Evolutionary conservation across 2,329 filamentous ascomycete genomes (phyloP).

Genomic region (Colletotrichum spaethianum): DNA sequence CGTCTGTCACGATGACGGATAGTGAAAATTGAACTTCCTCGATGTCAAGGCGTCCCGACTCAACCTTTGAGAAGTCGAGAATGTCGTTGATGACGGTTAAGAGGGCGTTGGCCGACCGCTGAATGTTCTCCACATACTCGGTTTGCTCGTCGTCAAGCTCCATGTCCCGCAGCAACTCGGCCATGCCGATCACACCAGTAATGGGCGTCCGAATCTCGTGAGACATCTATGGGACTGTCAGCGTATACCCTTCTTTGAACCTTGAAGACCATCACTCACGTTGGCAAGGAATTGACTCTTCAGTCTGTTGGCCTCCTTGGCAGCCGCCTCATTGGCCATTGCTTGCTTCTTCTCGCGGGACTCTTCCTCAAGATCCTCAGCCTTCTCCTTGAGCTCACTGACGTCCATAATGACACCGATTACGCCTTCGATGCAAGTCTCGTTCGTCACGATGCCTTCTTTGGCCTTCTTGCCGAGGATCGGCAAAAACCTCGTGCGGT

Average conservation of each 20-base stretch:
- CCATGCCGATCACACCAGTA: slow-evolving; percentile 85
- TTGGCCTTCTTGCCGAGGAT: slow-evolving; percentile 70
- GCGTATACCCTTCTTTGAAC: not conserved
- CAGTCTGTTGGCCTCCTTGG: slow-evolving; percentile 84
- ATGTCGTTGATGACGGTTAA: slow-evolving; percentile 94
- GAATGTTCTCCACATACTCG: slow-evolving; percentile 84
- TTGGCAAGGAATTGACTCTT: slow-evolving; percentile 87
- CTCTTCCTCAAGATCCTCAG: slow-evolving; percentile 73
- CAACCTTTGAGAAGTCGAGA: slow-evolving; percentile 89
- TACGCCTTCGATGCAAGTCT: slow-evolving; percentile 75
- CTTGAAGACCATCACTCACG: slow-evolving; percentile 45
- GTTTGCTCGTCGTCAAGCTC: slow-evolving; percentile 78
- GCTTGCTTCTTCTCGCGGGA: slow-evolving; percentile 79
- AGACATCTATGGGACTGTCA: slow-evolving; percentile 69
- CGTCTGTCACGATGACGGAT: slow-evolving; percentile 81
- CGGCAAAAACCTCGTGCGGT: slow-evolving; percentile 79
- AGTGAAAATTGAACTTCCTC: slow-evolving; percentile 87
- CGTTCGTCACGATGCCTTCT: slow-evolving; percentile 61
- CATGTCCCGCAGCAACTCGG: slow-evolving; percentile 80
- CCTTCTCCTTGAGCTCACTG: slow-evolving; percentile 78
- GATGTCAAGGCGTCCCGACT: slow-evolving; percentile 82
- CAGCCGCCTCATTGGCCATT: slow-evolving; percentile 81
- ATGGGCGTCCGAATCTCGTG: slow-evolving; percentile 86
- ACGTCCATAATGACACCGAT: slow-evolving; percentile 87
- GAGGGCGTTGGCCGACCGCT: slow-evolving; percentile 83